Percentiles rank a stretch among this genome's conserved stretches.
These are phyloP conservation scores for Rhododendron vialii DNA, from an alignment of 148 eudicot species.

Conservation along the genomic window DNA sequence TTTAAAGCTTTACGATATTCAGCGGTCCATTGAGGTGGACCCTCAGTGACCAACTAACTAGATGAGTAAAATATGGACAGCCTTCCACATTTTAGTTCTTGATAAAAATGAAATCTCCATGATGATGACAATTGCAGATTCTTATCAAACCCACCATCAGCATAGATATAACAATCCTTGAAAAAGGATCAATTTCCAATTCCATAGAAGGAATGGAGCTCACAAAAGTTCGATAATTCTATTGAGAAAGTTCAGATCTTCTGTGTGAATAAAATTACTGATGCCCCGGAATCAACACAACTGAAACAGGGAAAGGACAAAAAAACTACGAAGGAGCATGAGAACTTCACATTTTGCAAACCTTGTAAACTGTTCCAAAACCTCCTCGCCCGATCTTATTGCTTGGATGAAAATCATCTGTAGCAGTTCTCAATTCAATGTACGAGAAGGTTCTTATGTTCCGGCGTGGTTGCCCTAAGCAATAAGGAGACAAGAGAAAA, in stretches of 20 bases:
- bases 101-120: not conserved
- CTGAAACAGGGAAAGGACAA: not conserved
- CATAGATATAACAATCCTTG: not conserved
- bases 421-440: conserved; percentile 59
- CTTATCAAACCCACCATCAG: not conserved
- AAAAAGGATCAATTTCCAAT: not conserved
- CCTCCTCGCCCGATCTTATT: conserved; percentile 84
- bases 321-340: not conserved
- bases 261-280: not conserved
- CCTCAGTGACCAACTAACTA: not conserved
- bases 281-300: not conserved
- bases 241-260: not conserved
- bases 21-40: not conserved
- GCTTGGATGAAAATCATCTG: conserved; percentile 46
- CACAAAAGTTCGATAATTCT: not conserved
- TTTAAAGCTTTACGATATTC: not conserved
- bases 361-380: conserved; percentile 87
- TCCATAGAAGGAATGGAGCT: too few species aligned
- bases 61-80: not conserved
- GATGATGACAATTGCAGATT: not conserved
- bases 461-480: conserved; percentile 38
- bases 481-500: conserved; percentile 10
- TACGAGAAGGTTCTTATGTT: conserved; percentile 54
- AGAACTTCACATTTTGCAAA: conserved; percentile 18
- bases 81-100: not conserved